Evolutionary conservation across 306 rosid genomes (phyloP).

Genomic region (Fragaria ananassa): DNA sequence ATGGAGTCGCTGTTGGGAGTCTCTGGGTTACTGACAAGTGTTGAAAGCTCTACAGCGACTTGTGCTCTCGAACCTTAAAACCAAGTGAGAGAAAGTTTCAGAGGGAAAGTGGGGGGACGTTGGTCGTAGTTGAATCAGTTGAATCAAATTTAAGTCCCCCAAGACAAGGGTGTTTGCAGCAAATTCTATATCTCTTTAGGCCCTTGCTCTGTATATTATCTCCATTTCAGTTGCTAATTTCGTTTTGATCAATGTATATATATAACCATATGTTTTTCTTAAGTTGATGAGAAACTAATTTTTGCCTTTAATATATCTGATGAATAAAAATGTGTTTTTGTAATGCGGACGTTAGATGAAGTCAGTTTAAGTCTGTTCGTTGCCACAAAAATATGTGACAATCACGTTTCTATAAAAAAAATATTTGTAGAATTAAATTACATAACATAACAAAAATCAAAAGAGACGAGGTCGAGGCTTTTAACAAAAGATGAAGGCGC

Average conservation of each 20-base stretch:
- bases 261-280: too few species aligned
- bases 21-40: constrained; percentile 37
- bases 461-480: too few species aligned
- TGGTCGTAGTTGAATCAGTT: background rate
- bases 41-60: constrained; percentile 40
- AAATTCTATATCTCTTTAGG: background rate
- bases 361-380: background rate
- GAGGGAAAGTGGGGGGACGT: background rate
- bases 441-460: too few species aligned
- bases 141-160: background rate
- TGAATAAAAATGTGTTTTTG: background rate
- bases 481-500: too few species aligned
- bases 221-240: background rate
- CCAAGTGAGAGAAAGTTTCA: constrained; percentile 19
- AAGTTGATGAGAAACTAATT: too few species aligned
- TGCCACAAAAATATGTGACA: too few species aligned
- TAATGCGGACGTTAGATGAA: too few species aligned
- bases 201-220: background rate
- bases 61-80: constrained; percentile 54
- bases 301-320: too few species aligned
- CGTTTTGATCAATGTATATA: background rate
- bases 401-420: too few species aligned
- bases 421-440: too few species aligned
- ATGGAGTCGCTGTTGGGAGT: constrained; percentile 23
- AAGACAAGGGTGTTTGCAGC: background rate